These are phyloP conservation scores for Phyllostachys edulis DNA, from an alignment of 176 grass and related monocot species.

Conservation along the genomic window DNA sequence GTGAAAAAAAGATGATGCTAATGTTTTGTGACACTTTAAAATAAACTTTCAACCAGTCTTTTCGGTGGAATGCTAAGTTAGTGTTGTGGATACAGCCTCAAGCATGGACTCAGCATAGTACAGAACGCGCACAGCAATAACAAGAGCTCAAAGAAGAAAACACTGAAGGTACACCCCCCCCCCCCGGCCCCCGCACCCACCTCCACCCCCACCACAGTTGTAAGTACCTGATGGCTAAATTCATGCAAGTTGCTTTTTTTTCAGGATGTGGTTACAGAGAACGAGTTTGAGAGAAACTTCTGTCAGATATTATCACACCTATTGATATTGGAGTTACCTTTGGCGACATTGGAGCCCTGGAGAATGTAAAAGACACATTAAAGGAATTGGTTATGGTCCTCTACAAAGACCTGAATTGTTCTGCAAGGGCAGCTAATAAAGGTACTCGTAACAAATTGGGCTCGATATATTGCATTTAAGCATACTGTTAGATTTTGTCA, in stretches of 20 bases:
- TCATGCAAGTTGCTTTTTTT: background rate
- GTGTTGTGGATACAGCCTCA: slow-evolving; percentile 55
- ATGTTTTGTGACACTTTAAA: slow-evolving; percentile 2
- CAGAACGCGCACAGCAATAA: slow-evolving; percentile 78
- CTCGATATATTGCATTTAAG: background rate
- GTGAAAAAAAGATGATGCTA: slow-evolving; percentile 32
- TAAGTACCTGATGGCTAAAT: background rate
- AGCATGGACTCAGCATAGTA: slow-evolving; percentile 75
- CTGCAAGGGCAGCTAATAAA: slow-evolving; percentile 96
- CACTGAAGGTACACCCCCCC: slow-evolving; percentile 73
- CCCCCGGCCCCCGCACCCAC: too few species aligned
- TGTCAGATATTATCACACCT: slow-evolving; percentile 87
- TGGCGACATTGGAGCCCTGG: slow-evolving; percentile 94
- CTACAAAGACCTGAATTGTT: slow-evolving; percentile 95
- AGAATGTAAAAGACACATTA: slow-evolving; percentile 94
- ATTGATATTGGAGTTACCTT: slow-evolving; percentile 97
- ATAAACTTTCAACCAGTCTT: slow-evolving; percentile 31
- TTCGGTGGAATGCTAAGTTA: slow-evolving; percentile 31
- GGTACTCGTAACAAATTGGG: slow-evolving; percentile 41
- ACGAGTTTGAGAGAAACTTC: slow-evolving; percentile 97
- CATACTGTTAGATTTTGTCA: background rate
- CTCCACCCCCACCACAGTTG: background rate
- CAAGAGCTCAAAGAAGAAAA: slow-evolving; percentile 86
- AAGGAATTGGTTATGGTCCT: slow-evolving; percentile 98
- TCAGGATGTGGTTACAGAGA: slow-evolving; percentile 95